A percentile compares a stretch with the other conserved stretches of the same genome.
Conservation (phyloP, 1,139 yeast species). For the Hemisphaericaspora xylanilytica region DNA sequence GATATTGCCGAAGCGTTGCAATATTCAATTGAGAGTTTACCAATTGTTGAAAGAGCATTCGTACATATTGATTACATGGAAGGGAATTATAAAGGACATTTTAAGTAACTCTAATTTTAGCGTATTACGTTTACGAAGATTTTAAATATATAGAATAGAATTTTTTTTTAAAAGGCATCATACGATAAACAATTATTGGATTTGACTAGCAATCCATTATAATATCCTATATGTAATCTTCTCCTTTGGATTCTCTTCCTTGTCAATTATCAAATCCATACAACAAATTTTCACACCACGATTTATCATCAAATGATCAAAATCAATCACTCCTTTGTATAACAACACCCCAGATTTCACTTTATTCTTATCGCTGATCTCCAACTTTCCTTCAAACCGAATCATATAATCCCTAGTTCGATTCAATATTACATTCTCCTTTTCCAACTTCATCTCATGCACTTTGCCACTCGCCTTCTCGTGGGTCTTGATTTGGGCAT, state of each 20-base stretch:
- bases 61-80: constrained; percentile 75
- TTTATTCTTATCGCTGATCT: constrained; percentile 19
- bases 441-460: constrained; percentile 21
- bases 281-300: constrained; percentile 29
- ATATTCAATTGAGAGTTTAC: constrained; percentile 74
- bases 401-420: constrained; percentile 23
- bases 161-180: not conserved
- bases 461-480: constrained; percentile 25
- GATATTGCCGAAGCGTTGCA: constrained; percentile 81
- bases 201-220: too few relatives aligned
- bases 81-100: constrained; percentile 52
- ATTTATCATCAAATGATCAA: constrained; percentile 31
- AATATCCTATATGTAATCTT: constrained; percentile 2
- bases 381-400: constrained; percentile 24
- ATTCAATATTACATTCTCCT: constrained; percentile 12
- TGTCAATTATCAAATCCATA: constrained; percentile 14
- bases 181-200: too few relatives aligned
- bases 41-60: constrained; percentile 76
- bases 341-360: constrained; percentile 18
- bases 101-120: constrained; percentile 20
- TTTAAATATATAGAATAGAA: not conserved
- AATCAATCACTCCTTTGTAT: constrained; percentile 34
- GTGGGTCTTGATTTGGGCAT: constrained; percentile 24
- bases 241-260: constrained; percentile 6
- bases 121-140: not conserved